phyloP scores from a whole-genome alignment of 2,329 filamentous ascomycete species.

The Aureobasidium melanogenum region DNA sequence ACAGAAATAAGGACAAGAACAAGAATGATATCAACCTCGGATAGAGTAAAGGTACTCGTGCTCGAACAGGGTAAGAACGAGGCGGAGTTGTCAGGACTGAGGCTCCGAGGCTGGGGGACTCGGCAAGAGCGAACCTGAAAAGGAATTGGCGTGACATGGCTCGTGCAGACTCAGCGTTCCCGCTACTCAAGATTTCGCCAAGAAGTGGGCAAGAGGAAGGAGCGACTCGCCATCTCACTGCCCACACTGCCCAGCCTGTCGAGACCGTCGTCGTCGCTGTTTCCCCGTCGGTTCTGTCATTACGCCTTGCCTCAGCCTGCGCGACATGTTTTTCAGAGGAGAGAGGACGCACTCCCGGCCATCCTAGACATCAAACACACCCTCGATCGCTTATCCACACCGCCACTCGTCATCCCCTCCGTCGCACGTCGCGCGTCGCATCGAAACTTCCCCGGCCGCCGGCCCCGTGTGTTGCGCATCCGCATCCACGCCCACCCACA shows the following conservation, averaged over 20 bases:
- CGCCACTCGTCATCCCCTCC: not conserved
- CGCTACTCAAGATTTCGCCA: not conserved
- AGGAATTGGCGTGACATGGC: not conserved
- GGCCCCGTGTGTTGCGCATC: not conserved
- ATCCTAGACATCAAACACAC: not conserved
- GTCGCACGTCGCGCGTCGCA: not conserved
- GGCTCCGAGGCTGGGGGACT: not conserved
- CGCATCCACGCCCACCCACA: not conserved
- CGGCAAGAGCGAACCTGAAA: not conserved
- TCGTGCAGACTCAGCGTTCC: not conserved
- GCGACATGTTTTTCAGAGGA: conserved; percentile 6
- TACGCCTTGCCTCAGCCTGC: not conserved
- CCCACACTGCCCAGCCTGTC: conserved; percentile 3
- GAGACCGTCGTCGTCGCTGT: not conserved
- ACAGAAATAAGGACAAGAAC: not conserved
- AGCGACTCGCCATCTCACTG: not conserved
- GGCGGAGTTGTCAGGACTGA: not conserved
- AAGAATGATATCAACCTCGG: not conserved
- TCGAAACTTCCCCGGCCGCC: not conserved
- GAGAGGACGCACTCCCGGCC: not conserved
- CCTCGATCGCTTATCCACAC: not conserved
- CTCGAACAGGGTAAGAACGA: not conserved
- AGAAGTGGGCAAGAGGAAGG: not conserved
- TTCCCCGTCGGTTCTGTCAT: not conserved
- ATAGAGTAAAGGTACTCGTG: not conserved